These are phyloP conservation scores for Roridomyces roridus DNA, from an alignment of 768 basidiomycete genomes.

Conservation along the genomic window DNA sequence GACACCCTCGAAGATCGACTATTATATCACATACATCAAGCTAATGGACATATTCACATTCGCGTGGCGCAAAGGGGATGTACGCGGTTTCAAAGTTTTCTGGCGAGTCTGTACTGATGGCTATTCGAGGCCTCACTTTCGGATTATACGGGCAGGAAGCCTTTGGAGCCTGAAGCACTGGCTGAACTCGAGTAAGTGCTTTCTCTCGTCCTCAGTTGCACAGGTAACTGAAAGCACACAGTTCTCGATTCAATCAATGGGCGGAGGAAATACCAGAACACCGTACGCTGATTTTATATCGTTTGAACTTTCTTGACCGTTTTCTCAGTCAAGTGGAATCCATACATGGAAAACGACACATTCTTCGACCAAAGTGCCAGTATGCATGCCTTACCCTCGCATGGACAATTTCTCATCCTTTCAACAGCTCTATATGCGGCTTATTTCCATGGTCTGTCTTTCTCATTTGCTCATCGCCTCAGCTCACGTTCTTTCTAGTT, in stretches of 20 bases:
- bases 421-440: constrained; percentile 5
- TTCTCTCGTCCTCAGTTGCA: not conserved
- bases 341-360: constrained; percentile 33
- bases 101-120: not conserved
- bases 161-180: not conserved
- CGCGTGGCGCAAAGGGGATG: constrained; percentile 48
- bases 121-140: not conserved
- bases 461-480: not conserved
- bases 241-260: constrained; percentile 62
- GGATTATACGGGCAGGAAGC: constrained; percentile 1
- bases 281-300: constrained; percentile 28
- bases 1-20: constrained; percentile 44
- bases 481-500: not conserved
- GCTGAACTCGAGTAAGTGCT: constrained; percentile 18
- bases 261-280: constrained; percentile 56
- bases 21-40: constrained; percentile 47
- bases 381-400: constrained; percentile 28
- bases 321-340: constrained; percentile 42
- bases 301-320: not conserved
- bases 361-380: constrained; percentile 50
- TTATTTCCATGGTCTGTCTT: constrained; percentile 11
- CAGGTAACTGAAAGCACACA: constrained; percentile 11
- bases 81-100: constrained; percentile 19
- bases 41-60: constrained; percentile 54
- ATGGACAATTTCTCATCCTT: not conserved